Conservation (phyloP, 2,329 filamentous ascomycete species). For the Dryadomyces quercus-mongolicae region DNA sequence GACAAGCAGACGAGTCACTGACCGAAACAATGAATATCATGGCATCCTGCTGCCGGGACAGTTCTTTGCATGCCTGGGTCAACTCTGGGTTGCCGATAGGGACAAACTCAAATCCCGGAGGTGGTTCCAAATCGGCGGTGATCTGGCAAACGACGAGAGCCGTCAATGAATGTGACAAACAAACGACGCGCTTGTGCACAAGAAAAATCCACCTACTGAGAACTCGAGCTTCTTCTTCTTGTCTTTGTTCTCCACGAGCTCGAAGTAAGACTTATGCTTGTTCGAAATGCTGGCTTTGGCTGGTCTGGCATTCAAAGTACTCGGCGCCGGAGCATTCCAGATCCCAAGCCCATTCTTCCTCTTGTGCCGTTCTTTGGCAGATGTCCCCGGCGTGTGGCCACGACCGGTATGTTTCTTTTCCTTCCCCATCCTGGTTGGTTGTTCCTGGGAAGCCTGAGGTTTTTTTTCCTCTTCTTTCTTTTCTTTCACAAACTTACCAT, state of each 20-base stretch:
- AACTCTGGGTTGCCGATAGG: constrained; percentile 50
- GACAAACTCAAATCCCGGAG: constrained; percentile 51
- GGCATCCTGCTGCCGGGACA: constrained; percentile 48
- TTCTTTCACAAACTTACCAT: not conserved
- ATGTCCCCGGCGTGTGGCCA: not conserved
- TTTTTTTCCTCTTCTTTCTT: not conserved
- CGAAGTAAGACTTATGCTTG: constrained; percentile 51
- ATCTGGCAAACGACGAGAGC: constrained; percentile 25
- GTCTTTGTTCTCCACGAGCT: constrained; percentile 51
- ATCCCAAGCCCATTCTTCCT: not conserved
- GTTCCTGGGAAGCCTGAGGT: not conserved
- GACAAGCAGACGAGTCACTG: constrained; percentile 15
- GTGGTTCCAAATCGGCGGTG: constrained; percentile 37
- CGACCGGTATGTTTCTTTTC: not conserved
- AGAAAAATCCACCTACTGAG: constrained; percentile 31
- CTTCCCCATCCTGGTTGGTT: not conserved
- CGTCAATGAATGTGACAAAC: constrained; percentile 2
- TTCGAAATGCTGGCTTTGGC: constrained; percentile 25
- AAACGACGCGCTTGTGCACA: not conserved
- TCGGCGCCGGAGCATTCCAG: not conserved
- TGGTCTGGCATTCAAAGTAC: constrained; percentile 17
- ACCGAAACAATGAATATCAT: constrained; percentile 58
- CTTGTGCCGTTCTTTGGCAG: not conserved
- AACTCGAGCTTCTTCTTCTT: constrained; percentile 54
- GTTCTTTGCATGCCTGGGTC: constrained; percentile 49